Conservation (phyloP, 2,329 filamentous ascomycete genomes). For the Aspergillus eucalypticola region DNA sequence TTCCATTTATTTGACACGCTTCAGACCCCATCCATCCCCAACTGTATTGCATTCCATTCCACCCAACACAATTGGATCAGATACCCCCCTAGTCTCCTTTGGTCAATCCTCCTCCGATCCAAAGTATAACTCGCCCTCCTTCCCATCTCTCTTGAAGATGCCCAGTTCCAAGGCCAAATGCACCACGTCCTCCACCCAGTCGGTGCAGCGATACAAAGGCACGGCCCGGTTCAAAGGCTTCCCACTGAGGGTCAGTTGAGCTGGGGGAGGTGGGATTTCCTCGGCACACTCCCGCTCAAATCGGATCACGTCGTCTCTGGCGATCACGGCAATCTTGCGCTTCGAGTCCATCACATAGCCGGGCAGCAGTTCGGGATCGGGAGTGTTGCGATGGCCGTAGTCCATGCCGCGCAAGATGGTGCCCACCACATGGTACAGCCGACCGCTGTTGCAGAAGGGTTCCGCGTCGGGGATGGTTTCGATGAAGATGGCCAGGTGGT, state of each 20-base stretch:
- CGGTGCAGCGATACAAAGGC: slow-evolving; percentile 18
- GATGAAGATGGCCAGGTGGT: slow-evolving; percentile 22
- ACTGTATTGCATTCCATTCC: no score
- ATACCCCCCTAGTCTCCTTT: no score
- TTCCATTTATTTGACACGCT: no score
- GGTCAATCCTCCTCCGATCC: no score
- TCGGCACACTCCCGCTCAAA: slow-evolving; percentile 19
- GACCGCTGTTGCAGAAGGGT: slow-evolving; percentile 1
- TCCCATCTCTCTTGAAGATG: no score
- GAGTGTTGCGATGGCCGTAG: slow-evolving; percentile 11
- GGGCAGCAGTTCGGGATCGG: slow-evolving; percentile 11
- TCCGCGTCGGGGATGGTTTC: slow-evolving; percentile 15
- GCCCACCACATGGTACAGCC: slow-evolving; percentile 20
- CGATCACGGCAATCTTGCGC: slow-evolving; percentile 19
- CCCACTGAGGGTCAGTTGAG: slow-evolving; percentile 15
- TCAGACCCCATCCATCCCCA: no score
- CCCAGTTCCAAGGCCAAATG: no score
- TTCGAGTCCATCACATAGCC: slow-evolving; percentile 15
- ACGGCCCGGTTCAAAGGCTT: slow-evolving; percentile 15
- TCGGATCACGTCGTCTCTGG: slow-evolving; percentile 12
- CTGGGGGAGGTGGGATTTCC: slow-evolving; percentile 12
- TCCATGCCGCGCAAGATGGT: slow-evolving; percentile 22
- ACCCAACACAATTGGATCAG: no score
- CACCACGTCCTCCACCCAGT: slow-evolving; percentile 20
- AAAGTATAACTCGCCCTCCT: no score